phyloP scores from a whole-genome alignment of 2,329 filamentous ascomycete genomes.

The Magnaporthiopsis poae region DNA sequence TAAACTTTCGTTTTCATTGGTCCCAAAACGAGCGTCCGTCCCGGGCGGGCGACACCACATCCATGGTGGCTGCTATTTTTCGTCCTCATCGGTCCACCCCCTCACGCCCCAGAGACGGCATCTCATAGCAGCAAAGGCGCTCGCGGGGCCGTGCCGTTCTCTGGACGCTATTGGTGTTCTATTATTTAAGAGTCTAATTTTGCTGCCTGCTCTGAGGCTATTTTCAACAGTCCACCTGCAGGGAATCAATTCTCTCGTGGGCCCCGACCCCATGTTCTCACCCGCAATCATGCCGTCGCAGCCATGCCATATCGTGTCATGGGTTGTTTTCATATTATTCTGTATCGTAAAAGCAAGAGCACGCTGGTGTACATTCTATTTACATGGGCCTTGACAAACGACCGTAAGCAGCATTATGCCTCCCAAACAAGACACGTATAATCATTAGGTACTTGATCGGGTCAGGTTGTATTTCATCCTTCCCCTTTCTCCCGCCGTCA shows the following conservation, averaged over 20 bases:
- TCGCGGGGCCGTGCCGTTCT: not conserved
- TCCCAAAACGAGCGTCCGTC: not conserved
- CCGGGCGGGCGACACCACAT: not conserved
- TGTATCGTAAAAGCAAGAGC: not conserved
- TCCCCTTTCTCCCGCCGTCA: not conserved
- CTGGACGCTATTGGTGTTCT: not conserved
- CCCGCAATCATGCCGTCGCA: not conserved
- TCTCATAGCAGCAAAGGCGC: not conserved
- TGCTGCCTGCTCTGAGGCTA: not conserved
- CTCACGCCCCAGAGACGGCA: not conserved
- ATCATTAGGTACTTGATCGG: not conserved
- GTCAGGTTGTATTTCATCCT: not conserved
- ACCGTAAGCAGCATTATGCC: not conserved
- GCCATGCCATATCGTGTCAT: not conserved
- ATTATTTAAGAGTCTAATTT: not conserved
- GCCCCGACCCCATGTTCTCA: not conserved
- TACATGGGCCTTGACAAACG: not conserved
- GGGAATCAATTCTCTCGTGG: not conserved
- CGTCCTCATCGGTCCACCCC: not conserved
- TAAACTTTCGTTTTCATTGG: not conserved
- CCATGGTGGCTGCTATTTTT: not conserved
- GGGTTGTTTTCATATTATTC: not conserved
- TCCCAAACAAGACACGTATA: not conserved
- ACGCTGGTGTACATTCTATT: not conserved
- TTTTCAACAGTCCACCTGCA: not conserved